These are phyloP conservation scores for Tulasnella sp. DNA, from an alignment of 768 basidiomycete species.

Conservation along the genomic window DNA sequence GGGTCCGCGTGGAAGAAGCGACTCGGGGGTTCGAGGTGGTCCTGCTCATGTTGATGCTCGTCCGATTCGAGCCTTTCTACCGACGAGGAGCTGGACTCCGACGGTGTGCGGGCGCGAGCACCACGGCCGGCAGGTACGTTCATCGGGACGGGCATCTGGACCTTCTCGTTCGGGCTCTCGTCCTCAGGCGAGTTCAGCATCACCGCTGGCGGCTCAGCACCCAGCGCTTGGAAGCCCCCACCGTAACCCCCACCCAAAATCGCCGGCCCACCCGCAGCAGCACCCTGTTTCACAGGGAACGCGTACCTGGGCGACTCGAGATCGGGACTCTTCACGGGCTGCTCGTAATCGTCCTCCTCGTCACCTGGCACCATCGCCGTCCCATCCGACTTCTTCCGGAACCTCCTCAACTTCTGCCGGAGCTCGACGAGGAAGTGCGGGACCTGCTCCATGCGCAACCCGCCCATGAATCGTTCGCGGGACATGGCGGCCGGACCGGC, in stretches of 20 bases:
- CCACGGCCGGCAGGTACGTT: not conserved
- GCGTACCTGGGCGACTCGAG: not conserved
- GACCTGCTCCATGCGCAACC: not conserved
- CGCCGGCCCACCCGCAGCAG: not conserved
- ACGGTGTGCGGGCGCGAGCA: not conserved
- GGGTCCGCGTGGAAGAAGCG: not conserved
- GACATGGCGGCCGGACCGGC: not conserved
- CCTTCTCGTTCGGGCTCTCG: not conserved
- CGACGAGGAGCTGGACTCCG: not conserved
- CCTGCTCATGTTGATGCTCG: too few relatives aligned
- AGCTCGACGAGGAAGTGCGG: not conserved
- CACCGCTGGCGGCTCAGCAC: not conserved
- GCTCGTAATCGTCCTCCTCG: not conserved
- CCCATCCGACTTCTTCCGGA: not conserved
- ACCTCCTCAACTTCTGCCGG: not conserved
- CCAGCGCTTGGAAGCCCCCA: not conserved
- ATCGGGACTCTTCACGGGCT: not conserved
- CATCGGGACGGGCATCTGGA: not conserved
- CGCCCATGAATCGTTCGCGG: not conserved
- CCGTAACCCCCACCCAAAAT: not conserved
- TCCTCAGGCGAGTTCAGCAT: not conserved
- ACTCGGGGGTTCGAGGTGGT: not conserved
- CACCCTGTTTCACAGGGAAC: not conserved
- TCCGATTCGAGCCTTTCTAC: not conserved
- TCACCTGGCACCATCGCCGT: too few relatives aligned